Conservation (phyloP, 148 eudicot genomes). For the Spergularia marina region DNA sequence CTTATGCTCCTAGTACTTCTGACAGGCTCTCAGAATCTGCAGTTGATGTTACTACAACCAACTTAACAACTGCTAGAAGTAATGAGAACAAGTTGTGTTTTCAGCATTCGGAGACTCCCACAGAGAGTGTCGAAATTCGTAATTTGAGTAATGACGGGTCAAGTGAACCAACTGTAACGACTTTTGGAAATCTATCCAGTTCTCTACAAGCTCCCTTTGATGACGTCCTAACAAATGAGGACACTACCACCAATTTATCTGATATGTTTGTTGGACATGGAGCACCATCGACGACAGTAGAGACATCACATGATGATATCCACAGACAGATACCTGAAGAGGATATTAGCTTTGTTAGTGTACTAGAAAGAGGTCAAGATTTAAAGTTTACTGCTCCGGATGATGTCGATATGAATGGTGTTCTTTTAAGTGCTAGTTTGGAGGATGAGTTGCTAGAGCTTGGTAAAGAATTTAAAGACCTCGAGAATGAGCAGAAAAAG, state of each 20-base stretch:
- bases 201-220: constrained; percentile 8
- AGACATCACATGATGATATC: constrained; percentile 21
- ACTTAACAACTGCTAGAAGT: constrained; percentile 17
- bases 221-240: constrained; percentile 27
- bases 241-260: constrained; percentile 18
- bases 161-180: constrained; percentile 21
- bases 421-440: constrained; percentile 43
- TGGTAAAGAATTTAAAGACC: constrained; percentile 49
- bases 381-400: constrained; percentile 14
- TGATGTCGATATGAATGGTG: constrained; percentile 33
- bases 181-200: constrained; percentile 26
- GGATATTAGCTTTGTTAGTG: constrained; percentile 22
- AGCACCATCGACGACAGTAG: constrained; percentile 22
- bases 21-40: constrained; percentile 15
- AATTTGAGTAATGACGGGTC: constrained; percentile 16
- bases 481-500: constrained; percentile 76
- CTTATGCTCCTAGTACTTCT: constrained; percentile 10
- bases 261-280: constrained; percentile 21
- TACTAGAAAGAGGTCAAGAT: constrained; percentile 30
- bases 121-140: constrained; percentile 20
- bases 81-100: constrained; percentile 23
- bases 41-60: constrained; percentile 16
- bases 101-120: constrained; percentile 16
- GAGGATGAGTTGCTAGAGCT: constrained; percentile 69
- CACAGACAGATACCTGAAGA: constrained; percentile 30